Evolutionary conservation across 2,329 filamentous ascomycete species (phyloP).

Genomic region (Ceratocystis papillata): DNA sequence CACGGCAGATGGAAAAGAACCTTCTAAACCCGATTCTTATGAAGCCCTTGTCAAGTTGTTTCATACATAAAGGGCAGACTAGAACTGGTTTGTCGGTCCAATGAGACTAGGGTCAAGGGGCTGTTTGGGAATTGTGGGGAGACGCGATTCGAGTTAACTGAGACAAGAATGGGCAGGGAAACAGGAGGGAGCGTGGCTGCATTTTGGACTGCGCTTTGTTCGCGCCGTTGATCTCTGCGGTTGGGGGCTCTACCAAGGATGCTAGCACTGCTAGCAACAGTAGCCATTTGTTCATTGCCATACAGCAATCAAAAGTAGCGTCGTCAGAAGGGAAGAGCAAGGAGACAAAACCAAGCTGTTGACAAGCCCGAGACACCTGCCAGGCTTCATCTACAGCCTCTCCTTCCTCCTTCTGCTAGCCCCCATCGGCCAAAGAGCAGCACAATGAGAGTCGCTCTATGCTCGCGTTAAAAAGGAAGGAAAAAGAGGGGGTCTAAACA

Average conservation of each 20-base stretch:
- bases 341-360: background rate
- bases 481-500: background rate
- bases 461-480: background rate
- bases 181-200: background rate
- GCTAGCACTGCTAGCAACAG: no score
- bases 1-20: background rate
- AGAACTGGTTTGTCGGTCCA: background rate
- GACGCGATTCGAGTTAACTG: background rate
- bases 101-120: background rate
- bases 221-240: background rate
- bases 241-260: background rate
- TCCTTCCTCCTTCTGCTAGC: background rate
- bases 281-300: background rate
- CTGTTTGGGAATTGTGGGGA: background rate
- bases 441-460: background rate
- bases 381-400: background rate
- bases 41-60: background rate
- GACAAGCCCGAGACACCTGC: constrained; percentile 6
- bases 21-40: background rate
- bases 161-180: background rate
- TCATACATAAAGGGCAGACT: background rate
- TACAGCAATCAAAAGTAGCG: background rate
- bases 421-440: background rate
- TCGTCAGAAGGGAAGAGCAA: background rate
- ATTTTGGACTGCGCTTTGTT: background rate